Conservation (phyloP, 345 rosid species). For the Aquilaria yunnanensis region DNA sequence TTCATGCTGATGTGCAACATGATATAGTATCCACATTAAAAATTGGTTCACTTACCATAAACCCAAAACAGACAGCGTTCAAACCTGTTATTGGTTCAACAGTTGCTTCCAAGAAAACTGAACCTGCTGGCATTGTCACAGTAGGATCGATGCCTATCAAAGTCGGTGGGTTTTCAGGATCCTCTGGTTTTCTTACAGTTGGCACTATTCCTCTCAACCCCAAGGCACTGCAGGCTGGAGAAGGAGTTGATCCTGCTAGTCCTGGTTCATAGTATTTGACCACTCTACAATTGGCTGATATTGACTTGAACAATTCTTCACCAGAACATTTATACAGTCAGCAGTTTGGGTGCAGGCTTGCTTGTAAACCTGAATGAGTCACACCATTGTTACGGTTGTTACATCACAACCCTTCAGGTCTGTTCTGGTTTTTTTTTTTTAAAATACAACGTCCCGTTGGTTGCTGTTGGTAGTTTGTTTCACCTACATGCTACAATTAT, state of each 20-base stretch:
- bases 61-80: conserved; percentile 22
- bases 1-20: conserved; percentile 13
- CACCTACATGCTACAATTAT: not conserved
- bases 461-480: not conserved
- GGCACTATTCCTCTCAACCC: conserved; percentile 68
- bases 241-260: conserved; percentile 18
- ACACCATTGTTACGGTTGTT: conserved; percentile 1
- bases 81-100: conserved; percentile 12
- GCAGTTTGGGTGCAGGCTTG: conserved; percentile 5
- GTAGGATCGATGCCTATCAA: conserved; percentile 72
- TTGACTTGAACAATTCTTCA: conserved; percentile 1
- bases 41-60: conserved; percentile 31
- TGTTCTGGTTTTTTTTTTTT: not conserved
- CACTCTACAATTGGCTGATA: conserved; percentile 7
- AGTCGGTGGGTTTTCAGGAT: conserved; percentile 44
- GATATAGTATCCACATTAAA: conserved; percentile 18
- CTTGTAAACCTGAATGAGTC: conserved; percentile 9
- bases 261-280: conserved; percentile 5
- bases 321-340: not conserved
- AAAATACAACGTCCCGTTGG: not conserved
- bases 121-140: conserved; percentile 32
- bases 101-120: conserved; percentile 13
- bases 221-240: conserved; percentile 31
- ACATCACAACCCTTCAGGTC: not conserved
- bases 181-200: conserved; percentile 38